These are phyloP conservation scores for Boletus barrowsii DNA, from an alignment of 768 basidiomycete species.

Conservation along the genomic window DNA sequence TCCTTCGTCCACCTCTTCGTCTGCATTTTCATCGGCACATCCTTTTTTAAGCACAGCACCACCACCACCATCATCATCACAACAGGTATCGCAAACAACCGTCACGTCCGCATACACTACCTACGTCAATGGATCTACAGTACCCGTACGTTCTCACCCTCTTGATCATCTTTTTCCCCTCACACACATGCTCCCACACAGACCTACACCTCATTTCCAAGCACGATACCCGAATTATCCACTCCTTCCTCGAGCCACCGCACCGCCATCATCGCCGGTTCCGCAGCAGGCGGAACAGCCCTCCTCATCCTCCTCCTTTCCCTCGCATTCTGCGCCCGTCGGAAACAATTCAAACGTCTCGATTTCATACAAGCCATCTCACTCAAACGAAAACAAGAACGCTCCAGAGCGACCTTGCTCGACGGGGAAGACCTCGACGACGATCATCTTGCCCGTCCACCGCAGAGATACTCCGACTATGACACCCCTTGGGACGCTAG, in stretches of 20 bases:
- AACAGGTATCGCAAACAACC: conserved; percentile 9
- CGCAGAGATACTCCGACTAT: conserved; percentile 17
- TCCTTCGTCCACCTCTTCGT: background rate
- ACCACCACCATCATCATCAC: conserved; percentile 3
- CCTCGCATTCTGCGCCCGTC: conserved; percentile 36
- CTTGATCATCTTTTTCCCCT: background rate
- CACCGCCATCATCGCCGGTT: conserved; percentile 42
- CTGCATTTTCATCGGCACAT: background rate
- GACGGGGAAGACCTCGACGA: conserved; percentile 13
- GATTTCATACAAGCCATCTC: conserved; percentile 30
- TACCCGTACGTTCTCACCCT: conserved; percentile 18
- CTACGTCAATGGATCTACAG: conserved; percentile 9
- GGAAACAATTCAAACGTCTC: conserved; percentile 35
- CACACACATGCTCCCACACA: background rate
- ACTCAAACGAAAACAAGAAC: conserved; percentile 18
- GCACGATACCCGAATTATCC: conserved; percentile 11
- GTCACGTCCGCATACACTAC: conserved; percentile 22
- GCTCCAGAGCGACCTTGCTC: conserved; percentile 20
- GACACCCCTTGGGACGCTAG: conserved; percentile 18
- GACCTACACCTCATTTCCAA: conserved; percentile 16
- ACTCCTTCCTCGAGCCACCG: conserved; percentile 19
- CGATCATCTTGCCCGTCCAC: conserved; percentile 1
- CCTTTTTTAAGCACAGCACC: conserved; percentile 1
- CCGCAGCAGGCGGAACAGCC: conserved; percentile 37
- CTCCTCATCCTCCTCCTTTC: conserved; percentile 37